These are phyloP conservation scores for Sphagnurus paluster DNA, from an alignment of 1,284 basidiomycete genomes.

Conservation along the genomic window DNA sequence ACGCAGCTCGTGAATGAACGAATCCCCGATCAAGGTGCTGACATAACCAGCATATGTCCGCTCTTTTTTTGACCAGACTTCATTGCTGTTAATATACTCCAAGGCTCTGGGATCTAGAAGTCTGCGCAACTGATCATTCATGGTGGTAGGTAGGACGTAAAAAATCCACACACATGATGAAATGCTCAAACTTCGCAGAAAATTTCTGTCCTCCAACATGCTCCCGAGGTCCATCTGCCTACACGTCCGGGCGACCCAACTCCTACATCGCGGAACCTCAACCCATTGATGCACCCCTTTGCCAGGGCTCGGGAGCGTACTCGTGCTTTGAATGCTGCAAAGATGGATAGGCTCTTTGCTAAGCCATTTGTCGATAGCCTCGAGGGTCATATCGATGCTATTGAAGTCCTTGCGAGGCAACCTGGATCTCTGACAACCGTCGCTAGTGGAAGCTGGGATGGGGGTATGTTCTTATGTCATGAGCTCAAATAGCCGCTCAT, in stretches of 20 bases:
- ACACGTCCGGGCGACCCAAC: slow-evolving; percentile 77
- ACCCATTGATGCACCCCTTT: slow-evolving; percentile 94
- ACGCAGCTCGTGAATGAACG: no score
- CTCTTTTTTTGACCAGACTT: no score
- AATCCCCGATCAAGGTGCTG: no score
- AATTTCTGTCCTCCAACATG: slow-evolving; percentile 88
- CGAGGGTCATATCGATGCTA: slow-evolving; percentile 95
- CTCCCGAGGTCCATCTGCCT: slow-evolving; percentile 73
- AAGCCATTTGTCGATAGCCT: slow-evolving; percentile 93
- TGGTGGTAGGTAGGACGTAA: slow-evolving; percentile 22
- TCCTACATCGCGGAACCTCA: slow-evolving; percentile 89
- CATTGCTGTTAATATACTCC: no score
- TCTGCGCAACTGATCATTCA: slow-evolving; percentile 1
- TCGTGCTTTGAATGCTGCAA: slow-evolving; percentile 92
- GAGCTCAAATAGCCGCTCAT: neutral
- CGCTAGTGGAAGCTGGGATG: slow-evolving; percentile 96
- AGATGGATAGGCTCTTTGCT: slow-evolving; percentile 96
- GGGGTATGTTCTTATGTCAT: slow-evolving; percentile 56
- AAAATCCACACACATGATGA: neutral
- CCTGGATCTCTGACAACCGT: slow-evolving; percentile 77
- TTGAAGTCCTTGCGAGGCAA: slow-evolving; percentile 84
- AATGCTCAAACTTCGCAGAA: slow-evolving; percentile 49
- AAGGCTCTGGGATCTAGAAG: neutral
- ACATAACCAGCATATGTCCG: no score
- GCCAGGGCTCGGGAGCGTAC: slow-evolving; percentile 91